Base-by-base conservation (phyloP, 2,329 filamentous ascomycete species). In the Fusarium sublunatum region DNA sequence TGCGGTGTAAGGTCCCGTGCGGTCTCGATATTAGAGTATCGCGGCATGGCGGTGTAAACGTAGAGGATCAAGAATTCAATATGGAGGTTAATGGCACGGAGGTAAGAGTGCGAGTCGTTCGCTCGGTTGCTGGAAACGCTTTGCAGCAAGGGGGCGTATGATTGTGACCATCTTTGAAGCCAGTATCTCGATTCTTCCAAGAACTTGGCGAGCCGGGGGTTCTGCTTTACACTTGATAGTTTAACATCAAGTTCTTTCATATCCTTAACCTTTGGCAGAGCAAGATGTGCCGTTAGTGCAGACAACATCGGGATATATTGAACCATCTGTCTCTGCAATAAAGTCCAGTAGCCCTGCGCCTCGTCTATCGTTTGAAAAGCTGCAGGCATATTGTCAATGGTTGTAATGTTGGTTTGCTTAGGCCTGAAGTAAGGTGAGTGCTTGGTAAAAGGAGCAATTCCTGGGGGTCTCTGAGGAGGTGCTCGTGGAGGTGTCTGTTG, bases 61-160 rank as follows among this genome's bases (percentile, higher is more conserved):
- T 75, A 75, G 5, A 78, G 70, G 13, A 81, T 68, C n/a, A 80
- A 67, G 56, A 79, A 82, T 47, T 81, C 78, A 29, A 81, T 66
- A 3, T 77, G 77, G 7, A 82, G 62, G 46, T 75, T 79, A 50
- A 77, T 73, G n/a, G 75, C 76, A 10, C 73, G 70, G 5, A 77
- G 70, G 41, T 78, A 79, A 0, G 68, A 44, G 2, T 61, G 56
- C 5, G 53, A 48, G 24, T 74, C 53, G 2, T 60, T 47, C 8
- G 67, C 41, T 4, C 68, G 65, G 44, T 74, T 73, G 19, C 64
- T 58, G 15, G 67, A 56, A 0, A 69, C 60, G 6, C 54, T 41
- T 15, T 74, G 67, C 46, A 75, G 76, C 2, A 81, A 57, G 2
- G 76, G 75, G 24, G 74, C 69, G 56, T 77, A 80, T 0, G 78